Percentiles rank a stretch among this genome's conserved stretches.
phyloP scores from a whole-genome alignment of 78 protist genomes.

The Emiliania huxleyi region DNA sequence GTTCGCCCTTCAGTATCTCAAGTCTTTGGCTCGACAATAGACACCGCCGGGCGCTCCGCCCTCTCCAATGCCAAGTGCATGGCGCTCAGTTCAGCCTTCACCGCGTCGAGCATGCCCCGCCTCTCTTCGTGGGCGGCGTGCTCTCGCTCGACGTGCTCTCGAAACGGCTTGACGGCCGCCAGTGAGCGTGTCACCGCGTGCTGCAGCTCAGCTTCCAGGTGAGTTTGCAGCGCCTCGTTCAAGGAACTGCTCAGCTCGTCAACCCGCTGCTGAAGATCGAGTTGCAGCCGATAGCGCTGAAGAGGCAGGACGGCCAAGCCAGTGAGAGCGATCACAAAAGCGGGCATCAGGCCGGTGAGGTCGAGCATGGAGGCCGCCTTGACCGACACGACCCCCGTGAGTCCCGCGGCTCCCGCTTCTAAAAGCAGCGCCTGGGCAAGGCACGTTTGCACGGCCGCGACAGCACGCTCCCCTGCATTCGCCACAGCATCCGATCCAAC shows the following conservation, averaged over 20 bases:
- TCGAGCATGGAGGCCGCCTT: background rate
- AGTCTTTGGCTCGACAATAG: no score
- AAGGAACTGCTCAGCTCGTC: background rate
- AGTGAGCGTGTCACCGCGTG: background rate
- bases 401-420: background rate
- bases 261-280: background rate
- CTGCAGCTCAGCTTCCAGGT: background rate
- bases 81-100: no score
- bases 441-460: background rate
- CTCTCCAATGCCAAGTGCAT: no score
- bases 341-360: background rate
- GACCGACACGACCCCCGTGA: background rate
- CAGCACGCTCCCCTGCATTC: background rate
- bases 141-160: background rate
- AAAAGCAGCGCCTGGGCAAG: background rate
- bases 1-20: no score
- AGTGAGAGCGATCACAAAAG: background rate
- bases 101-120: background rate
- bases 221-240: background rate
- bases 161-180: background rate
- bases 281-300: background rate
- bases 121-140: background rate
- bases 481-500: background rate
- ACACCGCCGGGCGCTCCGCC: no score
- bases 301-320: background rate